phyloP scores from a whole-genome alignment of 352 stramenopile species.

The Globisporangium recalcitrans region DNA sequence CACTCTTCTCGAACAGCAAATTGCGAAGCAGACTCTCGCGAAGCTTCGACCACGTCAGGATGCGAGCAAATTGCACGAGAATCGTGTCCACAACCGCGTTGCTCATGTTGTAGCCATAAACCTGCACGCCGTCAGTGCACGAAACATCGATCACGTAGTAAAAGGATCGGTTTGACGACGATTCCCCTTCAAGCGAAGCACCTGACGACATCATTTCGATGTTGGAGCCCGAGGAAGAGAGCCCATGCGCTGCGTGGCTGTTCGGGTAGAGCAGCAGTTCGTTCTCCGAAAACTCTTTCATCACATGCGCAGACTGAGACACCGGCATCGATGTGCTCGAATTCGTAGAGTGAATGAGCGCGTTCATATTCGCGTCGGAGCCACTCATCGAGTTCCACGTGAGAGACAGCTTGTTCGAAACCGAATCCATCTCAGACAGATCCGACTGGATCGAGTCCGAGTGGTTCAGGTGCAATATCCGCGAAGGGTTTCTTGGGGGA shows the following conservation, averaged over 20 bases:
- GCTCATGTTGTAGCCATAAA: slow-evolving; percentile 83
- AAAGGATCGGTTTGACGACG: slow-evolving; percentile 43
- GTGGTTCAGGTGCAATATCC: slow-evolving; percentile 16
- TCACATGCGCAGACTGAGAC: not conserved
- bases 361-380: slow-evolving; percentile 29
- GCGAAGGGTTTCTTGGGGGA: slow-evolving; percentile 1
- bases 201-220: not conserved
- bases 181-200: slow-evolving; percentile 1
- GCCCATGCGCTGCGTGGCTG: not conserved
- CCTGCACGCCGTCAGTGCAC: slow-evolving; percentile 37
- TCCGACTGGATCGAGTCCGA: slow-evolving; percentile 73
- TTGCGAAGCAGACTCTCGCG: slow-evolving; percentile 54
- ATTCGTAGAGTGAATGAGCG: slow-evolving; percentile 15
- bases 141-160: slow-evolving; percentile 77
- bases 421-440: slow-evolving; percentile 59
- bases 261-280: slow-evolving; percentile 50
- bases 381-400: slow-evolving; percentile 31
- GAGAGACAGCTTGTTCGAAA: slow-evolving; percentile 31
- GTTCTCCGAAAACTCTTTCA: slow-evolving; percentile 43
- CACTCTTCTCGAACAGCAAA: slow-evolving; percentile 58
- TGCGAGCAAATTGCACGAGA: slow-evolving; percentile 39
- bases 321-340: slow-evolving; percentile 14
- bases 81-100: slow-evolving; percentile 50
- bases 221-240: slow-evolving; percentile 2
- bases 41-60: slow-evolving; percentile 72